phyloP scores from a whole-genome alignment of 163 green algal species.

The Volvox carteri region DNA sequence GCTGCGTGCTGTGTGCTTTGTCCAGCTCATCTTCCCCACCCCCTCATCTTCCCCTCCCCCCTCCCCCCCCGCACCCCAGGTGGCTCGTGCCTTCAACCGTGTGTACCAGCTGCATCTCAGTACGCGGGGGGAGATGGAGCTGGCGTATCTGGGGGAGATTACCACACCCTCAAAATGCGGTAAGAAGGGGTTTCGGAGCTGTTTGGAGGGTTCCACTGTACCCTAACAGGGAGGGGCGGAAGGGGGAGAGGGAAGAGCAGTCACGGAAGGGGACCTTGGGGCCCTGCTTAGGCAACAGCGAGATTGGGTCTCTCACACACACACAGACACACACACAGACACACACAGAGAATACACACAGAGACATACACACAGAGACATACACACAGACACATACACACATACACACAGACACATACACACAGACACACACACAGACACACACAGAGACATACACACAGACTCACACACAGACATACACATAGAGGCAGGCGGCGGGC shows the following conservation, averaged over 20 bases:
- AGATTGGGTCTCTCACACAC: too few relatives aligned
- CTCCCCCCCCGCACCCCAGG: constrained; percentile 47
- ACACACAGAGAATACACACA: too few relatives aligned
- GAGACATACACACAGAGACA: too few relatives aligned
- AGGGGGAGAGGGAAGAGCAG: background rate
- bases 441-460: too few relatives aligned
- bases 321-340: too few relatives aligned
- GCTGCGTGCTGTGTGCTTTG: background rate
- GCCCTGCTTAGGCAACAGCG: too few relatives aligned
- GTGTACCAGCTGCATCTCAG: constrained; percentile 78
- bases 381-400: too few relatives aligned
- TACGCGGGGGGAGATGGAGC: constrained; percentile 80
- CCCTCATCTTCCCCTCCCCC: background rate
- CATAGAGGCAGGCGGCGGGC: too few relatives aligned
- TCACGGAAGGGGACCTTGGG: background rate
- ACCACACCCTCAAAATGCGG: constrained; percentile 83
- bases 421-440: too few relatives aligned
- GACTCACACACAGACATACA: too few relatives aligned
- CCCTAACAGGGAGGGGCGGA: background rate
- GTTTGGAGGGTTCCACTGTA: too few relatives aligned
- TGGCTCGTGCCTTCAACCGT: constrained; percentile 80
- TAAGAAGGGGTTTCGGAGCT: background rate
- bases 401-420: too few relatives aligned
- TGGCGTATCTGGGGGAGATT: constrained; percentile 81
- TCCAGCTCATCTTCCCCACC: background rate